Evolutionary conservation across 345 rosid genomes (phyloP).

Genomic region (Eucalyptus virginea): DNA sequence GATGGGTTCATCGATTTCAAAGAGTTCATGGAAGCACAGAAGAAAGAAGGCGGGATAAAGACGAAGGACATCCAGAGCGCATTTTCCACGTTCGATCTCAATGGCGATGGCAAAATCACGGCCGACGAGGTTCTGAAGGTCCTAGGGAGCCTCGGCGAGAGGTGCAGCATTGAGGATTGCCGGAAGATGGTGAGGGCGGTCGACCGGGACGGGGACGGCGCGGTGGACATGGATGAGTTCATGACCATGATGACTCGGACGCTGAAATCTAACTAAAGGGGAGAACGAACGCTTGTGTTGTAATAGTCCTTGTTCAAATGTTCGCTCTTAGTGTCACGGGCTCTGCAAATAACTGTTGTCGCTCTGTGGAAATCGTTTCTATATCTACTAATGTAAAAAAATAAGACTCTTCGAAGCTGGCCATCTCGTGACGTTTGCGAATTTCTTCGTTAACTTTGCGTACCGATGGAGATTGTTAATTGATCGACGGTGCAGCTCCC

Average conservation of each 20-base stretch:
- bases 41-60: conserved; percentile 45
- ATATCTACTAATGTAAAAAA: not conserved
- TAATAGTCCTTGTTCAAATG: not conserved
- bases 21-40: conserved; percentile 68
- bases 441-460: not conserved
- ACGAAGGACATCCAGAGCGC: conserved; percentile 46
- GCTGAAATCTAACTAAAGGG: not conserved
- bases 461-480: not conserved
- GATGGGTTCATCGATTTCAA: conserved; percentile 79
- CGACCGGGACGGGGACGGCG: conserved; percentile 62
- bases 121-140: conserved; percentile 68
- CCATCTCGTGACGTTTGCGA: not conserved
- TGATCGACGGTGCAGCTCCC: not conserved
- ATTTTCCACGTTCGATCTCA: conserved; percentile 53
- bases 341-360: not conserved
- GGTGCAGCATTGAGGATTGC: conserved; percentile 66
- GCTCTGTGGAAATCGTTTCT: not conserved
- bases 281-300: not conserved
- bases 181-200: conserved; percentile 75
- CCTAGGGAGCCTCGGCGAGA: conserved; percentile 62
- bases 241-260: conserved; percentile 63
- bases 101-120: conserved; percentile 73
- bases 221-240: conserved; percentile 76
- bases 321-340: not conserved
- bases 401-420: not conserved